Percentiles rank a stretch among this genome's conserved stretches.
Conservation (phyloP, 169 alveolate species). For the Fabrea salina region DNA sequence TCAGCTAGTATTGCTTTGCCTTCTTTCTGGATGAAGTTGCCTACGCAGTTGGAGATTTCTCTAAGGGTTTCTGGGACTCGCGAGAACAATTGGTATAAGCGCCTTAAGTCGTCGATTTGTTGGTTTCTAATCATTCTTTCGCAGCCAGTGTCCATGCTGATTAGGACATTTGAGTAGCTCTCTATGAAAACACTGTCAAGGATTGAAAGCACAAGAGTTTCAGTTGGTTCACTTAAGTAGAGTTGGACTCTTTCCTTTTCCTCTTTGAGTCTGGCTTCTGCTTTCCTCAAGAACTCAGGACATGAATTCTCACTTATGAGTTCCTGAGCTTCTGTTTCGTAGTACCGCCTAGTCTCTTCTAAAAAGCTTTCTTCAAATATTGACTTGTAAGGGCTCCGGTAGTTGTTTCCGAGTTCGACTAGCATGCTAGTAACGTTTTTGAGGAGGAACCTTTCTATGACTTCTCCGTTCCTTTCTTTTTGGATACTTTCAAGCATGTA, state of each 20-base stretch:
- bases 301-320: slow-evolving; percentile 31
- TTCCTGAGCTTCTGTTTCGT: slow-evolving; percentile 30
- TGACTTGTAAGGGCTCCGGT: slow-evolving; percentile 26
- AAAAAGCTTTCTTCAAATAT: slow-evolving; percentile 49
- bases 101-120: slow-evolving; percentile 29
- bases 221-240: slow-evolving; percentile 35
- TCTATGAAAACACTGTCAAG: slow-evolving; percentile 33
- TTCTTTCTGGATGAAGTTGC: slow-evolving; percentile 11
- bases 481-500: slow-evolving; percentile 34
- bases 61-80: slow-evolving; percentile 24
- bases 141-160: slow-evolving; percentile 52
- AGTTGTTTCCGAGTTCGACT: slow-evolving; percentile 39
- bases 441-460: slow-evolving; percentile 34
- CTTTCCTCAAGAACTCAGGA: slow-evolving; percentile 40
- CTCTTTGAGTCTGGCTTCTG: slow-evolving; percentile 39
- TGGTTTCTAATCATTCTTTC: slow-evolving; percentile 28
- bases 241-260: slow-evolving; percentile 43
- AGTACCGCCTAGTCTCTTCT: slow-evolving; percentile 35
- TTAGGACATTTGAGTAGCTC: slow-evolving; percentile 33
- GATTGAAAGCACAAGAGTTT: slow-evolving; percentile 24
- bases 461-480: slow-evolving; percentile 49
- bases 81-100: slow-evolving; percentile 42
- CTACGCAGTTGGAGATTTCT: slow-evolving; percentile 15
- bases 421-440: slow-evolving; percentile 31
- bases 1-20: not conserved